Conservation (phyloP, 176 grass and related monocot species). For the Tillandsia fasciculata region DNA sequence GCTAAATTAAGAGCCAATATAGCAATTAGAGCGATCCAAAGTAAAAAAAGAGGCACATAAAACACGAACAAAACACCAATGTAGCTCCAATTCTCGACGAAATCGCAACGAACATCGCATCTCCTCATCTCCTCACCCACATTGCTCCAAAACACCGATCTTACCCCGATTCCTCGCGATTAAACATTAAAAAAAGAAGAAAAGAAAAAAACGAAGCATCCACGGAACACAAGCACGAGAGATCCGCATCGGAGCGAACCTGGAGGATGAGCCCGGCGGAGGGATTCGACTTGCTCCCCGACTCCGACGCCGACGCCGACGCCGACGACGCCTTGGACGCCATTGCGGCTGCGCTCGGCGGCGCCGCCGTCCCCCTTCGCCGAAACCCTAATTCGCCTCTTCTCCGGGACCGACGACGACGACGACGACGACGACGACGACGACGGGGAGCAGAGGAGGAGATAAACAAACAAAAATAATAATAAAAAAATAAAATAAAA, state of each 20-base stretch:
- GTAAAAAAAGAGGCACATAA: not conserved
- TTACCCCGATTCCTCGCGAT: not conserved
- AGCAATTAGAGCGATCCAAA: not conserved
- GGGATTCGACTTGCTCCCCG: slow-evolving; percentile 36
- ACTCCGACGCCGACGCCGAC: slow-evolving; percentile 27
- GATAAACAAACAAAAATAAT: no score
- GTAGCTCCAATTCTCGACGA: slow-evolving; percentile 7
- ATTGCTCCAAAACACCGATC: slow-evolving; percentile 16
- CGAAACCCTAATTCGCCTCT: slow-evolving; percentile 15
- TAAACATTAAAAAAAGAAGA: not conserved
- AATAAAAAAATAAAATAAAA: no score
- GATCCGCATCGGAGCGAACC: not conserved
- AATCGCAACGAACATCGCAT: not conserved
- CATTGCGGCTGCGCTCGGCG: slow-evolving; percentile 12
- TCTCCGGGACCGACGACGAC: not conserved
- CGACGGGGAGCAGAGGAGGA: no score
- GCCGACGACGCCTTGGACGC: slow-evolving; percentile 23
- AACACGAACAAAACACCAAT: not conserved
- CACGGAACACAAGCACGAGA: not conserved
- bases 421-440: no score
- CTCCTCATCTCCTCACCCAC: slow-evolving; percentile 8
- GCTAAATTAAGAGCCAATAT: not conserved
- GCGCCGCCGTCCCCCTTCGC: not conserved
- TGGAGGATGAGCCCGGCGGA: not conserved
- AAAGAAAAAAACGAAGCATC: not conserved